These are phyloP conservation scores for Dillenia suffruticosa DNA, from an alignment of 164 flowering plant genomes.

Conservation along the genomic window DNA sequence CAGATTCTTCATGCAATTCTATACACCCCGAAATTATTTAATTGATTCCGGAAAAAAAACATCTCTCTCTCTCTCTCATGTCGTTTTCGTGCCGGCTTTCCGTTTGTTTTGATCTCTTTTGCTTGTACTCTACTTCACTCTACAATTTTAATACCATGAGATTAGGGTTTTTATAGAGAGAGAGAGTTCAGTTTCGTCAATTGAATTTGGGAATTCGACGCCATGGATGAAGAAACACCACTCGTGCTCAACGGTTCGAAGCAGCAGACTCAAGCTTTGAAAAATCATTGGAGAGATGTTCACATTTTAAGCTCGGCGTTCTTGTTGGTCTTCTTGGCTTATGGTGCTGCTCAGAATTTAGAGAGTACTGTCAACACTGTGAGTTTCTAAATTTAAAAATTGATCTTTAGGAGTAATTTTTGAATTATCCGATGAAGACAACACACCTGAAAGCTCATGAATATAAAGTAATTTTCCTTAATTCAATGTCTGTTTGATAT, in stretches of 20 bases:
- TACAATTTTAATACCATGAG: no score
- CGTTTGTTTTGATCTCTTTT: no score
- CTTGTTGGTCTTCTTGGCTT: slow-evolving; percentile 73
- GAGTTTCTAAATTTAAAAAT: slow-evolving; percentile 14
- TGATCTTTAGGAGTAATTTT: background rate
- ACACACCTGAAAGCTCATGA: no score
- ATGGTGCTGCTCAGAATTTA: slow-evolving; percentile 90
- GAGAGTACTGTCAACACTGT: slow-evolving; percentile 79
- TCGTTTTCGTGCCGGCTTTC: no score
- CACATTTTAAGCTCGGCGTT: slow-evolving; percentile 76
- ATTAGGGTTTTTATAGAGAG: no score
- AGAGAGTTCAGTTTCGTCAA: no score
- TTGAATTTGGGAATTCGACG: slow-evolving; percentile 1
- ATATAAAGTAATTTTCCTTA: background rate
- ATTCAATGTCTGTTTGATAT: background rate
- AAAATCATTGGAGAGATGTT: slow-evolving; percentile 58
- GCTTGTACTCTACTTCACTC: no score
- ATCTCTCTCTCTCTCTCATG: no score
- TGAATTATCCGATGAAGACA: background rate
- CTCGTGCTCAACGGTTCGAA: slow-evolving; percentile 25
- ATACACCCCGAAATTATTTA: no score
- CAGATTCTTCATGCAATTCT: no score
- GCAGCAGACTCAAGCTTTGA: slow-evolving; percentile 3
- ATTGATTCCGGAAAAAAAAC: no score
- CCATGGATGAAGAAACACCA: slow-evolving; percentile 48